Evolutionary conservation across 768 basidiomycete genomes (phyloP).

Genomic region (Lyophyllum semitale): DNA sequence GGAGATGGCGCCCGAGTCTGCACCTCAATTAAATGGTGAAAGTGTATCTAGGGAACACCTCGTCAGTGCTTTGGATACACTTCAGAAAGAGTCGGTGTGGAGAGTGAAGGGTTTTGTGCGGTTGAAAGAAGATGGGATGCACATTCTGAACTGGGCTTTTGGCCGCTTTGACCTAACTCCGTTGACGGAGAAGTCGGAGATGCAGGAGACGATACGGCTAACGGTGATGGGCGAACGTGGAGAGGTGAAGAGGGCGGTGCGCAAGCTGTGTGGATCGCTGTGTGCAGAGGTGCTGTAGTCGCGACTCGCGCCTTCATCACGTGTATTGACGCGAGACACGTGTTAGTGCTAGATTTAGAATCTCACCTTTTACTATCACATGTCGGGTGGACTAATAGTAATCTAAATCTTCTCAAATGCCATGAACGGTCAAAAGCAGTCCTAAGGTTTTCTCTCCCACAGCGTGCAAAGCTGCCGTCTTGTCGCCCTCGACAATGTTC

Average conservation of each 20-base stretch:
- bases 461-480: background rate
- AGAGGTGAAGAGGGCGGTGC: slow-evolving; percentile 64
- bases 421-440: slow-evolving; percentile 10
- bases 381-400: slow-evolving; percentile 59
- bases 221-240: slow-evolving; percentile 94
- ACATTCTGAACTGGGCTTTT: slow-evolving; percentile 93
- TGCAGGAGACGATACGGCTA: slow-evolving; percentile 49
- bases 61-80: slow-evolving; percentile 42
- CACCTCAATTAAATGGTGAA: slow-evolving; percentile 11
- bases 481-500: slow-evolving; percentile 34
- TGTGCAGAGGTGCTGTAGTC: slow-evolving; percentile 31
- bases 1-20: background rate
- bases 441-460: slow-evolving; percentile 9
- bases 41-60: slow-evolving; percentile 40
- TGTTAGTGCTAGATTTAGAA: slow-evolving; percentile 33
- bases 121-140: slow-evolving; percentile 37
- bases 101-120: slow-evolving; percentile 86
- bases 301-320: background rate
- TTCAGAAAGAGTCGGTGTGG: slow-evolving; percentile 76
- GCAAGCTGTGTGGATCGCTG: slow-evolving; percentile 52
- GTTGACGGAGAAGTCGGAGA: slow-evolving; percentile 28
- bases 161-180: slow-evolving; percentile 70
- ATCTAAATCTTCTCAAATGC: slow-evolving; percentile 71
- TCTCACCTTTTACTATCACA: slow-evolving; percentile 18
- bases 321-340: slow-evolving; percentile 39